Conservation (phyloP, 1,284 basidiomycete species). For the Cryptococcus amylolentus region DNA sequence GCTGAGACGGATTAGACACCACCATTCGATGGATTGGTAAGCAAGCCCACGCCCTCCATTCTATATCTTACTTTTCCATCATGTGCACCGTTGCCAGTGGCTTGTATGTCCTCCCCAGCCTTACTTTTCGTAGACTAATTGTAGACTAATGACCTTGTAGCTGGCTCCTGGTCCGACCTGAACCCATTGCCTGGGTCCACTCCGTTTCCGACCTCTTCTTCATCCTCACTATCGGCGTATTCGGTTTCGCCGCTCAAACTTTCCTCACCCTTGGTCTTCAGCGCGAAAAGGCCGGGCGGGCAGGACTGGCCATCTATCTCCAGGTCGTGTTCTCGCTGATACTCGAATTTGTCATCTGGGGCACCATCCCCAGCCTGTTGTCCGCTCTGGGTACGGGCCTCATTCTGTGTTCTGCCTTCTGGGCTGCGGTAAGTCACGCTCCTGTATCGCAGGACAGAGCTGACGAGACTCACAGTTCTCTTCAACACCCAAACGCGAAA, state of each 20-base stretch:
- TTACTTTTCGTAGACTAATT: not conserved
- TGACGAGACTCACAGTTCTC: slow-evolving; percentile 13
- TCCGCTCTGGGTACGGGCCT: slow-evolving; percentile 42
- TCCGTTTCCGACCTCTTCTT: slow-evolving; percentile 18
- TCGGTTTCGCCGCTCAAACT: slow-evolving; percentile 62
- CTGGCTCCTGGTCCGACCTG: slow-evolving; percentile 7
- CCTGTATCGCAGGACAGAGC: not conserved
- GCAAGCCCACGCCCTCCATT: slow-evolving; percentile 68
- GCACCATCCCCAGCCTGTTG: slow-evolving; percentile 39
- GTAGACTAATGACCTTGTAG: slow-evolving; percentile 23
- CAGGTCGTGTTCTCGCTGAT: slow-evolving; percentile 46
- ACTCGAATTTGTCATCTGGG: slow-evolving; percentile 47
- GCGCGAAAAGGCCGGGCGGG: slow-evolving; percentile 46
- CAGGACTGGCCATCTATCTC: slow-evolving; percentile 47
- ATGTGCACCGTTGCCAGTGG: slow-evolving; percentile 60
- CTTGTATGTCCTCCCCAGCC: slow-evolving; percentile 39
- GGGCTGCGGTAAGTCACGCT: slow-evolving; percentile 43
- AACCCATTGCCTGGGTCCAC: slow-evolving; percentile 4
- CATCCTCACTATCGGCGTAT: slow-evolving; percentile 52
- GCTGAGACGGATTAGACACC: slow-evolving; percentile 53
- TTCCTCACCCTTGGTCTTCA: slow-evolving; percentile 48
- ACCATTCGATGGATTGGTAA: slow-evolving; percentile 68
- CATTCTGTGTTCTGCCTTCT: slow-evolving; percentile 43
- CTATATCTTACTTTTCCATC: slow-evolving; percentile 64
- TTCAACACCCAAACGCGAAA: slow-evolving; percentile 10